These are phyloP conservation scores for Phytophthora litchii DNA, from an alignment of 352 stramenopile genomes.

Conservation along the genomic window DNA sequence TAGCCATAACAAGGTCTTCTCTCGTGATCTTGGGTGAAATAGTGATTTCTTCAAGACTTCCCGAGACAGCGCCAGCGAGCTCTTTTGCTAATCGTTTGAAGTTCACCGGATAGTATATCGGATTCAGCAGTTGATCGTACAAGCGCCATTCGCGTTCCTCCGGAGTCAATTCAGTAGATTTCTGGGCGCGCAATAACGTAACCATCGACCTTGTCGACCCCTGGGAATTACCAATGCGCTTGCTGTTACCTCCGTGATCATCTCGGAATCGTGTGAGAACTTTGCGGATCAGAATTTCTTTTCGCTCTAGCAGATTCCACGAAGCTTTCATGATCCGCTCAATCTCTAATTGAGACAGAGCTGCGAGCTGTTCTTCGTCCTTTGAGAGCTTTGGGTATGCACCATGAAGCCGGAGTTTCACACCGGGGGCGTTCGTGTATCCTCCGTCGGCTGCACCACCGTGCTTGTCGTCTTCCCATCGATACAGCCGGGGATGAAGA, in stretches of 20 bases:
- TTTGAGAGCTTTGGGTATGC: constrained; percentile 57
- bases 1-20: constrained; percentile 60
- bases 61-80: constrained; percentile 6
- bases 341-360: constrained; percentile 66
- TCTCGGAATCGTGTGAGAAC: constrained; percentile 73
- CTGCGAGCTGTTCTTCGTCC: constrained; percentile 66
- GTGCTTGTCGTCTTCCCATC: constrained; percentile 66
- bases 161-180: constrained; percentile 50
- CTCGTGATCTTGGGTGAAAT: constrained; percentile 52
- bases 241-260: constrained; percentile 29
- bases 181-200: constrained; percentile 55
- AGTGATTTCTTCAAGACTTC: constrained; percentile 22
- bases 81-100: constrained; percentile 48
- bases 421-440: constrained; percentile 25
- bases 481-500: constrained; percentile 62
- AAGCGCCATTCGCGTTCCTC: constrained; percentile 77
- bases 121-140: constrained; percentile 77
- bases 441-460: constrained; percentile 21
- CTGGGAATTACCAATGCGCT: constrained; percentile 16
- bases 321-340: constrained; percentile 74
- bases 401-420: constrained; percentile 52
- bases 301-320: constrained; percentile 75
- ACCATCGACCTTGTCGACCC: constrained; percentile 38
- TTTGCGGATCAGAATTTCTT: constrained; percentile 80
- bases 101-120: constrained; percentile 66